These are phyloP conservation scores for Ustilago crameri DNA, from an alignment of 1,284 basidiomycete genomes.

Conservation along the genomic window DNA sequence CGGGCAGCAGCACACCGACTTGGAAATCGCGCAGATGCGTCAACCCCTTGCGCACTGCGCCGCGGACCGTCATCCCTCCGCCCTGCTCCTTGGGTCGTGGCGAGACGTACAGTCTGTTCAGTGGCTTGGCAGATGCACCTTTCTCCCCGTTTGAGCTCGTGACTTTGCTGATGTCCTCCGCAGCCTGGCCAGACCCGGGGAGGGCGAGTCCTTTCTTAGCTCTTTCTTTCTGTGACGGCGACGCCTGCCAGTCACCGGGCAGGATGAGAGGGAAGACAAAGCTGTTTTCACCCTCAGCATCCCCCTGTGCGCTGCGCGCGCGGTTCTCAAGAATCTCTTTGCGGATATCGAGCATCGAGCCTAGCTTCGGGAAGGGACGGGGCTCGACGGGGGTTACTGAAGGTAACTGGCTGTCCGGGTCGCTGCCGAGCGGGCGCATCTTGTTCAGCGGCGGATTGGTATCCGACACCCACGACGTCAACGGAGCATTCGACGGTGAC, in stretches of 20 bases:
- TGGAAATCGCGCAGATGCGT: slow-evolving; percentile 49
- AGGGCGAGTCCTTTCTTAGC: slow-evolving; percentile 25
- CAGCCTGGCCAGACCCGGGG: slow-evolving; percentile 18
- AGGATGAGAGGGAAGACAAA: slow-evolving; percentile 61
- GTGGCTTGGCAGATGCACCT: slow-evolving; percentile 4
- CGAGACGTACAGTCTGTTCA: slow-evolving; percentile 60
- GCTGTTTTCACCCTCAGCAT: slow-evolving; percentile 27
- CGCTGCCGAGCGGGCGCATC: slow-evolving; percentile 22
- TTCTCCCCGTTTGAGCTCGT: background rate
- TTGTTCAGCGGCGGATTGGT: slow-evolving; percentile 41
- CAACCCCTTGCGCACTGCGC: slow-evolving; percentile 44
- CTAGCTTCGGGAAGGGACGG: slow-evolving; percentile 37
- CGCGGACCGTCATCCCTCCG: slow-evolving; percentile 56
- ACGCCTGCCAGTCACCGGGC: slow-evolving; percentile 57
- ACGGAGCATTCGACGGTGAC: slow-evolving; percentile 2
- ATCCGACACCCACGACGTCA: slow-evolving; percentile 39
- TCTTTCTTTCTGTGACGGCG: slow-evolving; percentile 39
- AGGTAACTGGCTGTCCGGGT: slow-evolving; percentile 24
- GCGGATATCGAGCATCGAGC: slow-evolving; percentile 38
- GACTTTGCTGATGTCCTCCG: background rate
- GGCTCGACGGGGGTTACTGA: slow-evolving; percentile 55
- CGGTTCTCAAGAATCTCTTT: slow-evolving; percentile 29
- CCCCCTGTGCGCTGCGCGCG: background rate
- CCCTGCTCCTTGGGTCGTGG: slow-evolving; percentile 49
- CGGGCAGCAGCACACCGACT: slow-evolving; percentile 40